Evolutionary conservation across 768 basidiomycete species (phyloP), one percentile per base, ranked within the genome.

Genomic region (Russula ochroleuca): DNA sequence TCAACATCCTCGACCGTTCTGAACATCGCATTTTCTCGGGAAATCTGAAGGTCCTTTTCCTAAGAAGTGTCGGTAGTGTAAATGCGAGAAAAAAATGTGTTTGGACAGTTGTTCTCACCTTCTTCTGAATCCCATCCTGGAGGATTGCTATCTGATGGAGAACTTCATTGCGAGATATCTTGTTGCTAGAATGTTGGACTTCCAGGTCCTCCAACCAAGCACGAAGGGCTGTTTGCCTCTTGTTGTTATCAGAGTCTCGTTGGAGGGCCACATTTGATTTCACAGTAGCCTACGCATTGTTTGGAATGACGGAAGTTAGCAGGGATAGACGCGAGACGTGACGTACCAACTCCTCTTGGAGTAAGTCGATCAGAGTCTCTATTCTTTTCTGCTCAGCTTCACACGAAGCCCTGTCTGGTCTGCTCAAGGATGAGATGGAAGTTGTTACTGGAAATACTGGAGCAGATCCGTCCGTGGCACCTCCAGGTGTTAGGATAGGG

Each of bases 1-100:
- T 99, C 95, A 49, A 97, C 84, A 59, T 99, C 97, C 15, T 80
- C 86, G 45, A 88, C 85, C n/a, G 82, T 86, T 78, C 89, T 94
- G 78, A 83, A 97, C 15, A 83, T 77, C 1, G 82, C 79, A 76
- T 96, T 98, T 31, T 82, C 78, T 74, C 87, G 87, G 5, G 88
- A 81, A 53, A 87, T 80, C 72, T 96, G 87, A 66, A 97, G 79
- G 70, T 93, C 93, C 76, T 94, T 93, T 70, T 87, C 82, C 92
- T 96, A 64, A 60, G 17, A 28, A 41, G 45, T 13, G 31, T 13
- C n/a, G 28, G 41, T 31, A 19, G 57, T 23, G 63, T 67, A n/a
- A 61, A 28, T 28, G 28, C 5, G 63, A 11, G 17, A 21, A 19
- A 17, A 17, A 41, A 40, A 15, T 3, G n/a, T 40, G 31, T 13